phyloP scores from a whole-genome alignment of 2,329 filamentous ascomycete species.

The Clonostachys sp. region DNA sequence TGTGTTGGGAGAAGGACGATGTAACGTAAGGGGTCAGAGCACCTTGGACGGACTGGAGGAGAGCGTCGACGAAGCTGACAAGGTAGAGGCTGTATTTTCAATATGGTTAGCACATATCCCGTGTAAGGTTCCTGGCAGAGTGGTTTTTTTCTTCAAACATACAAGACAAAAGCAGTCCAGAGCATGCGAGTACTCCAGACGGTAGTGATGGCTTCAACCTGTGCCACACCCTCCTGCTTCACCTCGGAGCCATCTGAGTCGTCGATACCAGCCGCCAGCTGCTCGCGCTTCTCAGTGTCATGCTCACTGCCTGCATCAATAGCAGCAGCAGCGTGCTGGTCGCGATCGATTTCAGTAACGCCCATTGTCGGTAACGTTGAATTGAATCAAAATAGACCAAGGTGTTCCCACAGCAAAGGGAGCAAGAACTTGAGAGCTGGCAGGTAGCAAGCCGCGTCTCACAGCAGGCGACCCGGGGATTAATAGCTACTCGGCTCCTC shows the following conservation, averaged over 20 bases:
- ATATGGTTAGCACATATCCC: neutral
- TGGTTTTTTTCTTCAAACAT: conserved; percentile 5
- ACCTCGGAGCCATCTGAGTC: conserved; percentile 13
- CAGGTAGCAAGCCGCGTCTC: too few relatives aligned
- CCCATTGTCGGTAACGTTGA: neutral
- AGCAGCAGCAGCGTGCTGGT: neutral
- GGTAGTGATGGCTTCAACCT: conserved; percentile 30
- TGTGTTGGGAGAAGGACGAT: conserved; percentile 60
- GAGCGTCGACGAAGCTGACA: conserved; percentile 28
- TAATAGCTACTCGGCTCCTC: too few relatives aligned
- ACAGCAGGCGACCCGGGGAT: too few relatives aligned
- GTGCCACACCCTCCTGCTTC: conserved; percentile 30
- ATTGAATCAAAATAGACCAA: neutral
- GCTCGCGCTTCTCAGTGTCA: neutral
- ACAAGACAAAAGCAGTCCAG: conserved; percentile 33
- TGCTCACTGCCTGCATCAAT: neutral
- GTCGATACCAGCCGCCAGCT: neutral
- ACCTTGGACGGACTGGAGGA: conserved; percentile 29
- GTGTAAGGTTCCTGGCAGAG: neutral
- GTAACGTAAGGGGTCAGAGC: conserved; percentile 61
- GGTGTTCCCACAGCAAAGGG: too few relatives aligned
- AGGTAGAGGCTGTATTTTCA: conserved; percentile 26
- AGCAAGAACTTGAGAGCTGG: too few relatives aligned
- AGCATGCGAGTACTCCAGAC: conserved; percentile 30
- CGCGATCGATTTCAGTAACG: neutral